Evolutionary conservation across 108 stramenopile species (phyloP).

Genomic region (Pseudonitzschia multiseries): DNA sequence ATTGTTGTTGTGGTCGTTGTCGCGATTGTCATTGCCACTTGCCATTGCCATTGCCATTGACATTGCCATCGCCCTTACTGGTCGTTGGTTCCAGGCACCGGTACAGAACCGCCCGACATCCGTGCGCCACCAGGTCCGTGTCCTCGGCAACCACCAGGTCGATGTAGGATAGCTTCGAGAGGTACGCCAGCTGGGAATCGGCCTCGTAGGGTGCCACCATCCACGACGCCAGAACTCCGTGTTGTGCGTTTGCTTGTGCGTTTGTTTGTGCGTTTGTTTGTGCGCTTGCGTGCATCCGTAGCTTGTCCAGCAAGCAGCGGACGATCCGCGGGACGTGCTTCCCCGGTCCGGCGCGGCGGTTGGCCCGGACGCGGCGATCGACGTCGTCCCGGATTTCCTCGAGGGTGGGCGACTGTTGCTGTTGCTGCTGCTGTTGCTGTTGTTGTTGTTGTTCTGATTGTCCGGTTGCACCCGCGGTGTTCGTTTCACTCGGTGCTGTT

Average conservation of each 20-base stretch:
- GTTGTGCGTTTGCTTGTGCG: neutral
- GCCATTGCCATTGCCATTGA: no score
- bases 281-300: neutral
- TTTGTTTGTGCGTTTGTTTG: neutral
- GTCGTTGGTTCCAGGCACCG: conserved; percentile 54
- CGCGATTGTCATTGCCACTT: neutral
- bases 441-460: no score
- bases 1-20: neutral
- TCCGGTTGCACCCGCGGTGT: no score
- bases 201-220: conserved; percentile 98
- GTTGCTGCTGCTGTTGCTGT: neutral
- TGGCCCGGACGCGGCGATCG: conserved; percentile 46
- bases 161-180: conserved; percentile 59
- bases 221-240: conserved; percentile 29
- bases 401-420: neutral
- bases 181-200: conserved; percentile 94
- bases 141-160: conserved; percentile 97
- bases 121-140: conserved; percentile 90
- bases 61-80: neutral
- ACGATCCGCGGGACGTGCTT: conserved; percentile 36
- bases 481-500: neutral
- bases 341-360: conserved; percentile 68
- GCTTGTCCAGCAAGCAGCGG: conserved; percentile 33
- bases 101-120: conserved; percentile 77
- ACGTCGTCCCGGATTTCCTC: neutral